phyloP scores from a whole-genome alignment of 2,329 filamentous ascomycete genomes.

The Ophiocordyceps camponoti-leonardi region DNA sequence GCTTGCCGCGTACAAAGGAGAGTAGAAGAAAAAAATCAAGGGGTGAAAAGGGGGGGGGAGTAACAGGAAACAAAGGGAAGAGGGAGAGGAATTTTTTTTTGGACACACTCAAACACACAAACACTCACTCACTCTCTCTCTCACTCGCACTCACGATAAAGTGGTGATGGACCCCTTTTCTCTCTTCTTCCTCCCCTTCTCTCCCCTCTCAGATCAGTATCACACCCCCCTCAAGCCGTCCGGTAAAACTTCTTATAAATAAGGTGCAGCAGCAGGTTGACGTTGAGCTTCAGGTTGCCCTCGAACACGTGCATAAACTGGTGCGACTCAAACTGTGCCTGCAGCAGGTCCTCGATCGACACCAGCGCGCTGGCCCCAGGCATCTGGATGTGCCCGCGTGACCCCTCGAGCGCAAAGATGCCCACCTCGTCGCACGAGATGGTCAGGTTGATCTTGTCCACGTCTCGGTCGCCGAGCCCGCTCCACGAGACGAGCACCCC shows the following conservation, averaged over 20 bases:
- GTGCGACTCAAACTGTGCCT: conserved; percentile 93
- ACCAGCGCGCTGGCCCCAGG: conserved; percentile 81
- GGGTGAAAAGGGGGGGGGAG: neutral
- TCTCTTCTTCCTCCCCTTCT: too few species aligned
- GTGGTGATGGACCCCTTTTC: too few species aligned
- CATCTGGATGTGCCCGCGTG: conserved; percentile 84
- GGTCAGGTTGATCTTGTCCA: conserved; percentile 84
- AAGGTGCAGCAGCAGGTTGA: conserved; percentile 90
- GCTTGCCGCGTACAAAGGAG: neutral
- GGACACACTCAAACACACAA: too few species aligned
- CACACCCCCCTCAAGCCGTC: conserved; percentile 43
- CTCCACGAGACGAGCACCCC: conserved; percentile 88
- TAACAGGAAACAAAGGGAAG: neutral
- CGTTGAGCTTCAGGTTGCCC: conserved; percentile 70
- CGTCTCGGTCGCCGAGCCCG: conserved; percentile 66
- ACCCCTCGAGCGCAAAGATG: conserved; percentile 83
- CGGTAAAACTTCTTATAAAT: conserved; percentile 98
- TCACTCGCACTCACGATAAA: too few species aligned
- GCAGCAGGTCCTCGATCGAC: conserved; percentile 80
- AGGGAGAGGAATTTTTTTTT: neutral
- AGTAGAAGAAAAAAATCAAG: too few species aligned
- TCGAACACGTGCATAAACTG: conserved; percentile 95
- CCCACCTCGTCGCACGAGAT: conserved; percentile 90
- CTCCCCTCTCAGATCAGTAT: too few species aligned
- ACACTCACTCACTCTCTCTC: too few species aligned